Evolutionary conservation across 768 basidiomycete genomes (phyloP).

Genomic region (Psilocybe subaeruginosa): DNA sequence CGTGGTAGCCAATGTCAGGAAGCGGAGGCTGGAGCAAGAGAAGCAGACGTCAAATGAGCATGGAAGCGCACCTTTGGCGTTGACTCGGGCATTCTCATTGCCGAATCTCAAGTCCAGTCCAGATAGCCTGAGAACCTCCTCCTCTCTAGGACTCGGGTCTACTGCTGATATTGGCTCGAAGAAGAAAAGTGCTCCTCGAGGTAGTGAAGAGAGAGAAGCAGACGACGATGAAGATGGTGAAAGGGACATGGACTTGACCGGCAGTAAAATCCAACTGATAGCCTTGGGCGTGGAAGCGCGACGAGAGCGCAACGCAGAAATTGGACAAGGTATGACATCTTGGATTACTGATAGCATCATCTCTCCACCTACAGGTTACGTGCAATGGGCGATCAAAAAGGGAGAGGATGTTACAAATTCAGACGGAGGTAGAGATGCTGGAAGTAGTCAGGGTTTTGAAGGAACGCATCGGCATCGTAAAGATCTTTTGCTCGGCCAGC

Average conservation of each 20-base stretch:
- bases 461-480: background rate
- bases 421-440: background rate
- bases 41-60: background rate
- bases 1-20: background rate
- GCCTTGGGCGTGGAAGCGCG: background rate
- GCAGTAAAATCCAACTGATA: background rate
- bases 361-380: slow-evolving; percentile 40
- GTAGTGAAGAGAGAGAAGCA: background rate
- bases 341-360: slow-evolving; percentile 48
- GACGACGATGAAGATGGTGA: slow-evolving; percentile 23
- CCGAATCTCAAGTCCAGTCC: slow-evolving; percentile 3
- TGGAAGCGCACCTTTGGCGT: background rate
- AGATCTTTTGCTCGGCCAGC: background rate
- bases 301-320: slow-evolving; percentile 13
- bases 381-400: slow-evolving; percentile 13
- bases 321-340: slow-evolving; percentile 23
- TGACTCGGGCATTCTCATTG: slow-evolving; percentile 3
- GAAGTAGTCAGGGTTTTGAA: background rate
- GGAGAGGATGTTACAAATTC: background rate
- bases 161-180: background rate
- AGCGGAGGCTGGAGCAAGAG: background rate
- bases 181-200: background rate
- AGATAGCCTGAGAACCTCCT: background rate
- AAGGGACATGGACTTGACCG: slow-evolving; percentile 23
- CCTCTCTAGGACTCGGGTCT: background rate